These are phyloP conservation scores for Phyllosticta capitalensis DNA, from an alignment of 2,329 filamentous ascomycete species.

Conservation along the genomic window DNA sequence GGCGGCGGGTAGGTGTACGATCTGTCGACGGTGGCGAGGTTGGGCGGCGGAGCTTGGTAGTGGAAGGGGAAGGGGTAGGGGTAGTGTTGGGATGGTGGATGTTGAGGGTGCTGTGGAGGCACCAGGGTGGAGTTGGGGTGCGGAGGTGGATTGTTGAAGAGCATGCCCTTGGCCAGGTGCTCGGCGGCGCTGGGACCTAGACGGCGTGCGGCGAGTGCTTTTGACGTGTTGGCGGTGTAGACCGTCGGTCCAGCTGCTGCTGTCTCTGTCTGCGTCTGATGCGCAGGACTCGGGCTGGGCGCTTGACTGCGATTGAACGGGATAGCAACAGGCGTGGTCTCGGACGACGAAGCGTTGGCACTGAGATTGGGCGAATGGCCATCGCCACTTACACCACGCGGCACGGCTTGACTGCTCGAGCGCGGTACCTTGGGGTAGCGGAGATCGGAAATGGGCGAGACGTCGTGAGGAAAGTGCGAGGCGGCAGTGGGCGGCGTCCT, in stretches of 20 bases:
- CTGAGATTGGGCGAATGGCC: no score
- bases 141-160: neutral
- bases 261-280: neutral
- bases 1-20: neutral
- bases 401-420: constrained; percentile 37
- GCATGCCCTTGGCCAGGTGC: neutral
- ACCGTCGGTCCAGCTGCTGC: constrained; percentile 9
- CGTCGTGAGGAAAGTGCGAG: neutral
- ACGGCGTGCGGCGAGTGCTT: constrained; percentile 11
- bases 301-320: constrained; percentile 8
- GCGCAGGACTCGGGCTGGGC: neutral
- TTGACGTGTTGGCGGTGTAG: constrained; percentile 18
- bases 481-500: constrained; percentile 16
- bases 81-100: neutral
- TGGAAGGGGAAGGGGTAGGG: neutral
- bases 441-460: constrained; percentile 27
- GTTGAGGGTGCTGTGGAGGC: neutral
- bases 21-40: no score
- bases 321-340: neutral
- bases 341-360: constrained; percentile 13
- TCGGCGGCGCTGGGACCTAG: neutral
- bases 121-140: neutral
- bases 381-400: constrained; percentile 23
- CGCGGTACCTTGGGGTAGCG: constrained; percentile 41
- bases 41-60: neutral